phyloP scores from a whole-genome alignment of 75 land plant genomes.

The Pinus albicaulis region DNA sequence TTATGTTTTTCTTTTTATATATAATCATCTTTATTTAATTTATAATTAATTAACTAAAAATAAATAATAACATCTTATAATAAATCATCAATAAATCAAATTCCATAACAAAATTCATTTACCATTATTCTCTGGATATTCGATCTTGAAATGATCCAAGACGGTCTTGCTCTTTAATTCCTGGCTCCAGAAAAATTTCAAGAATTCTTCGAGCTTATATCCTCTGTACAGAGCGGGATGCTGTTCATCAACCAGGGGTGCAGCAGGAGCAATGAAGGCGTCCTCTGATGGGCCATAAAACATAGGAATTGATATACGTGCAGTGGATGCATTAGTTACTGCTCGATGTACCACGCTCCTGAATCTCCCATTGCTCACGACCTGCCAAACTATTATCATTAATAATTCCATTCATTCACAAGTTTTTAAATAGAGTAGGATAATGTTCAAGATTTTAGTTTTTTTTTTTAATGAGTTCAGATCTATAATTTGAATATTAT shows the following conservation, averaged over 20 bases:
- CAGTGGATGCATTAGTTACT: slow-evolving; percentile 15
- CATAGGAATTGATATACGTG: slow-evolving; percentile 18
- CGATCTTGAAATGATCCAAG: neutral
- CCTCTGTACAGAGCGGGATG: neutral
- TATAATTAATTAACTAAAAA: no score
- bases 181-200: neutral
- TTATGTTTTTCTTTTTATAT: no score
- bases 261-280: slow-evolving; percentile 43
- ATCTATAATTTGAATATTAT: no score
- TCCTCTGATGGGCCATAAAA: neutral
- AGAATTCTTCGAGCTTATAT: neutral
- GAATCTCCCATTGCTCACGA: slow-evolving; percentile 25
- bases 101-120: no score
- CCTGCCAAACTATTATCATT: neutral
- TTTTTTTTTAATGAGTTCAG: no score
- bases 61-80: no score
- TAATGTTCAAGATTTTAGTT: no score
- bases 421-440: no score
- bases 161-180: neutral
- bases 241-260: slow-evolving; percentile 17
- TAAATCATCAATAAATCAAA: no score
- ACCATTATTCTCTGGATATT: neutral
- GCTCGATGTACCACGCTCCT: slow-evolving; percentile 32
- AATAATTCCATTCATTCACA: no score
- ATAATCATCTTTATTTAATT: no score